These are phyloP conservation scores for Trifolium dubium DNA, from an alignment of 306 rosid species.

Conservation along the genomic window DNA sequence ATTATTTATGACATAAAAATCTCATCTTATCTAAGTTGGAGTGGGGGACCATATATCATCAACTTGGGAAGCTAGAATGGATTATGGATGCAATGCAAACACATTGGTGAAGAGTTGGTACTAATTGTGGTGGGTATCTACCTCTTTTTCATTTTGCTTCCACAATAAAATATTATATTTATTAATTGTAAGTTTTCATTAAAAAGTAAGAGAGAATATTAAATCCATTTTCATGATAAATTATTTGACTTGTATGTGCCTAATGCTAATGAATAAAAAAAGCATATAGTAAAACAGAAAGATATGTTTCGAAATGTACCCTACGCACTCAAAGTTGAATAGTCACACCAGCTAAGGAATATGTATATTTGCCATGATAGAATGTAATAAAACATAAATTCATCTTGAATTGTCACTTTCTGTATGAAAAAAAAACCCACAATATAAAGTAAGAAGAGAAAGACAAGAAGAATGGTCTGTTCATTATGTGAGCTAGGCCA, in stretches of 20 bases:
- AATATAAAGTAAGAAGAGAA: slow-evolving; percentile 16
- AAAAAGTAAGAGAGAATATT: slow-evolving; percentile 3
- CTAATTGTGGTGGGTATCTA: slow-evolving; percentile 11
- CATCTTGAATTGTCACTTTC: slow-evolving; percentile 37
- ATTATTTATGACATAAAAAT: not conserved
- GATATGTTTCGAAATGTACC: slow-evolving; percentile 35
- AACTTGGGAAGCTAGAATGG: slow-evolving; percentile 17
- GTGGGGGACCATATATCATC: slow-evolving; percentile 38
- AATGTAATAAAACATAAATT: slow-evolving; percentile 18
- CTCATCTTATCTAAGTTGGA: slow-evolving; percentile 15
- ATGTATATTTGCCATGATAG: slow-evolving; percentile 5
- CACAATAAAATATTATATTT: not conserved
- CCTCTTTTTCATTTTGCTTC: not conserved
- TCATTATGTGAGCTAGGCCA: slow-evolving; percentile 15
- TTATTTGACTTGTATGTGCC: not conserved
- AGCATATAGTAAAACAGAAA: not conserved
- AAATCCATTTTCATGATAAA: not conserved
- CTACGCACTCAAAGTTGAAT: slow-evolving; percentile 15
- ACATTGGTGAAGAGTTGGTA: not conserved
- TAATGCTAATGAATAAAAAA: not conserved
- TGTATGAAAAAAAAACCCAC: slow-evolving; percentile 13
- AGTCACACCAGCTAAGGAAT: slow-evolving; percentile 33
- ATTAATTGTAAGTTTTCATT: not conserved
- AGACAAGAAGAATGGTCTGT: slow-evolving; percentile 27
- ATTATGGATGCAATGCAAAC: not conserved